A percentile compares a stretch with the other conserved stretches of the same genome.
Conservation (phyloP, 2,329 filamentous ascomycete species). For the Eutypella sp. region DNA sequence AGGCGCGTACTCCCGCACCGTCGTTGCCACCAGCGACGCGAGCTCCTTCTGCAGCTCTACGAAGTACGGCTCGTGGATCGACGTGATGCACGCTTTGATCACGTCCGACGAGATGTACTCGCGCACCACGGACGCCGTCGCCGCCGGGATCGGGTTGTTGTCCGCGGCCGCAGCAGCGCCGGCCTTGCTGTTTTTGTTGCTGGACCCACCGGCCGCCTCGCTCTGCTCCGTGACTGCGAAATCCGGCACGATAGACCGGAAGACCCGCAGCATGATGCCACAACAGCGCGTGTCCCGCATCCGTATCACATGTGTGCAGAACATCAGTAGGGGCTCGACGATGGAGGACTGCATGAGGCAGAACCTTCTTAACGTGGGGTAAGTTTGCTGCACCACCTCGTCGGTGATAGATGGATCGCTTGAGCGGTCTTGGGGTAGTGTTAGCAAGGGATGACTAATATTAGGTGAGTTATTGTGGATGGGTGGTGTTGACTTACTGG, state of each 20-base stretch:
- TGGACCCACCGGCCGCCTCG: conserved; percentile 1
- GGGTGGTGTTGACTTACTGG: conserved; percentile 49
- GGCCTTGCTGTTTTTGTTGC: conserved; percentile 34
- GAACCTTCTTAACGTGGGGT: conserved; percentile 69
- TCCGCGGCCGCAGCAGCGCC: conserved; percentile 47
- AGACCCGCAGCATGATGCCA: conserved; percentile 77
- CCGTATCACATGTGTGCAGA: conserved; percentile 84
- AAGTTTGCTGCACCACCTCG: conserved; percentile 31
- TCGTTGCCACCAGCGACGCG: conserved; percentile 78
- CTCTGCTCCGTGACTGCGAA: conserved; percentile 43
- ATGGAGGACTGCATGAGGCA: conserved; percentile 73
- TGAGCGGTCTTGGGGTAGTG: conserved; percentile 16
- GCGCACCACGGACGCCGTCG: conserved; percentile 63
- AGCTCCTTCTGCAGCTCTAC: conserved; percentile 93
- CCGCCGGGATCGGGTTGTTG: conserved; percentile 39
- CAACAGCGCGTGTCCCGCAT: conserved; percentile 89
- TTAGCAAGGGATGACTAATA: not conserved
- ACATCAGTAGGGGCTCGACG: conserved; percentile 83
- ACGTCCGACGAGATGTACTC: conserved; percentile 89
- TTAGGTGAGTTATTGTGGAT: not conserved
- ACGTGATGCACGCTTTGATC: conserved; percentile 82
- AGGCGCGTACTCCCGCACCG: conserved; percentile 71
- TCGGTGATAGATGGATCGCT: conserved; percentile 13
- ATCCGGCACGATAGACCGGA: conserved; percentile 77
- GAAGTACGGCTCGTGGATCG: conserved; percentile 92